phyloP scores from a whole-genome alignment of 257 asterid species.

The Scutellaria barbata region DNA sequence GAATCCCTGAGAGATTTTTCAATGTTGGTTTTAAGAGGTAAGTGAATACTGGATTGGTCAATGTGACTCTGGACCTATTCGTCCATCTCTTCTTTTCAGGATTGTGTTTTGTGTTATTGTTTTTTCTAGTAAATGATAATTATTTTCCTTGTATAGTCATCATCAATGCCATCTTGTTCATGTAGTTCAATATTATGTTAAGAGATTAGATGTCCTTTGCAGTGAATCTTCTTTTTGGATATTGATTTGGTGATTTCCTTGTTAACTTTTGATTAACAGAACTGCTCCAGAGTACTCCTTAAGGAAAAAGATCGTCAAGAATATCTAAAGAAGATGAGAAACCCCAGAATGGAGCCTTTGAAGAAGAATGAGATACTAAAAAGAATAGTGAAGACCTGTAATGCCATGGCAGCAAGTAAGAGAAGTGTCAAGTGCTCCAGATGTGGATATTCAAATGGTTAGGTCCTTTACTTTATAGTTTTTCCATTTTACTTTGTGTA shows the following conservation, averaged over 20 bases:
- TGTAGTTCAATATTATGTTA: conserved; percentile 16
- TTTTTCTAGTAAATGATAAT: not conserved
- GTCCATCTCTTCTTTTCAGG: not conserved
- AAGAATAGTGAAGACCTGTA: conserved; percentile 66
- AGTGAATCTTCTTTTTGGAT: conserved; percentile 28
- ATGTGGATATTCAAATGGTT: conserved; percentile 82
- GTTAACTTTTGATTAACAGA: conserved; percentile 44
- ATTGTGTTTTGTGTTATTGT: not conserved
- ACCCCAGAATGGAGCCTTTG: conserved; percentile 63
- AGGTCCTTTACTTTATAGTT: conserved; percentile 32
- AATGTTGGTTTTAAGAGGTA: conserved; percentile 5
- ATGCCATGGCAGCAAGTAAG: conserved; percentile 54
- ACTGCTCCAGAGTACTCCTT: conserved; percentile 77
- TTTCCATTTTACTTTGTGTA: not conserved
- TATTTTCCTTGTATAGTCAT: conserved; percentile 2
- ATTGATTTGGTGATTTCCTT: conserved; percentile 25
- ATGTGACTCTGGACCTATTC: not conserved
- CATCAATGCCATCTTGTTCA: conserved; percentile 1
- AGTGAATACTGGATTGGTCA: conserved; percentile 11
- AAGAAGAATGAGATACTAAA: conserved; percentile 59
- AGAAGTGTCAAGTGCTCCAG: conserved; percentile 59
- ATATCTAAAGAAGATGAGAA: conserved; percentile 72
- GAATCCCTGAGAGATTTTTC: not conserved
- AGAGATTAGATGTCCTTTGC: conserved; percentile 19
- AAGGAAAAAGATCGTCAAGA: conserved; percentile 55